Conservation (phyloP, 129 eudicot genomes). For the Kitagawia praeruptora region DNA sequence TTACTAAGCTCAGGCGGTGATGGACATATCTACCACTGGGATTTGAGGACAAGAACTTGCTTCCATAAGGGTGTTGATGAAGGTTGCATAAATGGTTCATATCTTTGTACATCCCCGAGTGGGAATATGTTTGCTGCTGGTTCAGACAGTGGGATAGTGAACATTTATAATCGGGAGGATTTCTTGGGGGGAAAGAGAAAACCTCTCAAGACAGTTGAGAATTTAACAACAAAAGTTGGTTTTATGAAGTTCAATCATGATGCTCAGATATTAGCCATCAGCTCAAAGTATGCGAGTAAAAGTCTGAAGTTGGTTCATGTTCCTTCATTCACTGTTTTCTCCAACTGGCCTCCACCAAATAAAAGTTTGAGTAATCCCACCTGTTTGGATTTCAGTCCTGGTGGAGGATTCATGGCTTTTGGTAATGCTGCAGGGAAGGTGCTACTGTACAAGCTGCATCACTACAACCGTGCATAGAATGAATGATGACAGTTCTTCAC, state of each 20-base stretch:
- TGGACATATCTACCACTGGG: slow-evolving; percentile 91
- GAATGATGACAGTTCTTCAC: neutral
- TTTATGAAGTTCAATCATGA: slow-evolving; percentile 72
- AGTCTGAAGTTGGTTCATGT: slow-evolving; percentile 70
- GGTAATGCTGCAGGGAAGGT: slow-evolving; percentile 86
- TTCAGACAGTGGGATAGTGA: slow-evolving; percentile 84
- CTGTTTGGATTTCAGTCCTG: slow-evolving; percentile 88
- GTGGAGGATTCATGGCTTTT: slow-evolving; percentile 85
- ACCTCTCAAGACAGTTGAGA: slow-evolving; percentile 68
- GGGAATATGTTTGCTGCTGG: slow-evolving; percentile 87
- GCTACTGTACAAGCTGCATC: slow-evolving; percentile 75
- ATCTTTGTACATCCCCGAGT: slow-evolving; percentile 47
- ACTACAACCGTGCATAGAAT: slow-evolving; percentile 62
- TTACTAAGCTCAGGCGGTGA: slow-evolving; percentile 84
- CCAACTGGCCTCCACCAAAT: slow-evolving; percentile 84
- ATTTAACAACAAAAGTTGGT: slow-evolving; percentile 59
- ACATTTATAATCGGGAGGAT: slow-evolving; percentile 68
- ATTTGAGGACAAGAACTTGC: slow-evolving; percentile 70
- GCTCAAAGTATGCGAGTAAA: slow-evolving; percentile 75
- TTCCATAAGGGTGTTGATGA: slow-evolving; percentile 82
- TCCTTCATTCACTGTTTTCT: slow-evolving; percentile 82
- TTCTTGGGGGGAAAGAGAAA: slow-evolving; percentile 82
- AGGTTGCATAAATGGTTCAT: slow-evolving; percentile 71
- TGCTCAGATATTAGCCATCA: slow-evolving; percentile 73
- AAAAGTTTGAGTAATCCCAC: slow-evolving; percentile 38